Evolutionary conservation across 805 yeast genomes (phyloP), one percentile per base, ranked within the genome.

Genomic region (Ogataea salicorniae): DNA sequence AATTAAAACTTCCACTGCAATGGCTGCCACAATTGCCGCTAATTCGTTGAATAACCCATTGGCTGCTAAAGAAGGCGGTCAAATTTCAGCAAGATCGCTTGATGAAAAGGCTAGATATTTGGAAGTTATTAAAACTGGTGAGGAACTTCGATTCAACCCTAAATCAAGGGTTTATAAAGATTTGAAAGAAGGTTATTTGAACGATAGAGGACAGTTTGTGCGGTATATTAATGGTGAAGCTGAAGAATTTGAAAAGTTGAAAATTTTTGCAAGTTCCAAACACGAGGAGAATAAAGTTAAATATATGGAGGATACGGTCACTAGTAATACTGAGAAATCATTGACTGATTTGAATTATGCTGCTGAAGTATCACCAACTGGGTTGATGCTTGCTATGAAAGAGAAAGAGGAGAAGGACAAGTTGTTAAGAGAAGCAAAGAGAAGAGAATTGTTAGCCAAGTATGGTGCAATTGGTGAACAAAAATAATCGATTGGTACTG

Each of bases 61-160:
- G 7, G 53, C 53, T 2, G 46, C 50, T 14, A 51, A 44, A 18
- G 51, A 57, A 15, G 56, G 49, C 2, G 42, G 47, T 5, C 75
- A 62, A 60, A 70, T 68, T 45, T 63, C 77, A 8, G 74, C 85
- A 0, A 67, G 96, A 42, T 79, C 85, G 33, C 62, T 91, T 46
- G 85, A 82, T 51, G 96, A 89, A 59, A 80, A 80, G 37, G 95
- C 96, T n/a, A 64, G 79, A 52, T 80, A 88, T 70, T 58, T 79
- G 56, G 68, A 79, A 59, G 74, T 82, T 39, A 66, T 78, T 11
- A 69, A 73, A 51, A 60, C 73, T 1, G 71, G 68, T 7, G 63
- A 66, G 26, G 75, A 72, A 38, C 63, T 76, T 7, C 70, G 73
- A 20, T 77, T 76, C 55, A 80, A 81, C 56, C 83, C 84, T 1